phyloP scores from a whole-genome alignment of 805 yeast genomes.

The Yamadazyma takamatsuzukensis region DNA sequence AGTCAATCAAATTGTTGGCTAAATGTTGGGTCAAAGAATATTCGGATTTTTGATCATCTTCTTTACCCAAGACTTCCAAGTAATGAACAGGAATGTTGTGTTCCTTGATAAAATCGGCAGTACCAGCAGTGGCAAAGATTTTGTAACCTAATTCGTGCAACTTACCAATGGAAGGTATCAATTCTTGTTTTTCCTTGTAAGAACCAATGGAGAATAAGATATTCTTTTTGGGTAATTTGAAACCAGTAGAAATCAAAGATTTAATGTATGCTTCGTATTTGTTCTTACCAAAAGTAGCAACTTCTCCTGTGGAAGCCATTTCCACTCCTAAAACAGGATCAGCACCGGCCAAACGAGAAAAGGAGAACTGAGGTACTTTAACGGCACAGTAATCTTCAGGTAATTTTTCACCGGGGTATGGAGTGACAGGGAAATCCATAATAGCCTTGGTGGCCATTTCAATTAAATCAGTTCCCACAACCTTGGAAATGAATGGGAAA shows the following conservation, averaged over 20 bases:
- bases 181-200: conserved; percentile 90
- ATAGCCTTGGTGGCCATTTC: conserved; percentile 91
- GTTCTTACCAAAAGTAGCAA: conserved; percentile 93
- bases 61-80: conserved; percentile 78
- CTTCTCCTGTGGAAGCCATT: conserved; percentile 99
- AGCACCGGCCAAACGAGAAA: conserved; percentile 98
- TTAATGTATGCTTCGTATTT: conserved; percentile 97
- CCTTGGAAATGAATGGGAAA: conserved; percentile 98
- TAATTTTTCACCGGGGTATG: conserved; percentile 85
- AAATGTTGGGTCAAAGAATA: conserved; percentile 94
- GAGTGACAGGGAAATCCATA: conserved; percentile 76
- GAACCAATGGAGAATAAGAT: conserved; percentile 93
- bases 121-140: conserved; percentile 97
- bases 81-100: conserved; percentile 93
- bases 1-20: conserved; percentile 93
- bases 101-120: conserved; percentile 96
- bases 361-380: conserved; percentile 97
- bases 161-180: conserved; percentile 81
- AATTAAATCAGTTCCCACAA: conserved; percentile 89
- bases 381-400: conserved; percentile 83
- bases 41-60: conserved; percentile 80
- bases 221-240: conserved; percentile 92
- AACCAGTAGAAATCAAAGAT: conserved; percentile 91
- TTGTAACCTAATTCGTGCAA: conserved; percentile 81
- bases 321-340: conserved; percentile 99